Base-by-base conservation (phyloP, 2,329 filamentous ascomycete species). In the Huntiella bhutanensis region DNA sequence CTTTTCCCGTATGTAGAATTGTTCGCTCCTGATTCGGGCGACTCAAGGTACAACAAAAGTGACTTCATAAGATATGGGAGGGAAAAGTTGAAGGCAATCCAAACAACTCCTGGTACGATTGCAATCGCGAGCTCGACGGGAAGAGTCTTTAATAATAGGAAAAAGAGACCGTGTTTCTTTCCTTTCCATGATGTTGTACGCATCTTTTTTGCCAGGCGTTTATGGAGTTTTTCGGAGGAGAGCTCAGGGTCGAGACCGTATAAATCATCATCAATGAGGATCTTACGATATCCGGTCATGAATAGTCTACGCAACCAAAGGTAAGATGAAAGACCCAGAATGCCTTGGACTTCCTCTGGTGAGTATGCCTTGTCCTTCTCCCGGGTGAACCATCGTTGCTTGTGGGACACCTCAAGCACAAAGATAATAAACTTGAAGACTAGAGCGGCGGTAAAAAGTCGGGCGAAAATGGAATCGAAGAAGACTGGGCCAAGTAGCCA, bases 1-100 rank as follows among this genome's bases (percentile, higher is more conserved):
- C 17, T 34, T 12, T 43, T 43, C 12, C 59, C 11, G 55, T 47
- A 32, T 8, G 32, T 13, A 7, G 12, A 41, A 5, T 22, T 28
- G n/a, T 38, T 36, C 4, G 34, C 11, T 11, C 10, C 10, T 8
- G 51, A 48, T 5, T 54, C 48, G 2, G 59, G 52, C 2, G 52
- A 37, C 15, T 52, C 3, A 0, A 68, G 55, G 36, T 62, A 62
- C 2, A 52, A 48, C 1, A 68, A 53, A 0, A 63, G 55, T 0
- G 56, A 54, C 11, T 63, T 55, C 45, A 68, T 63, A 33, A 68
- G 60, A 17, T 68, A 62, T 0, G 65, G 64, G 40, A 65, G 63
- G 34, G 62, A 64, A 36, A 64, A 64, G 13, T 54, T 61, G 49
- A 66, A 64, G 10, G 57, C 64, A 3, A 63, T 56, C 4, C 64